Conservation (phyloP, 2,329 filamentous ascomycete species). For the Colletotrichum gigasporum region DNA sequence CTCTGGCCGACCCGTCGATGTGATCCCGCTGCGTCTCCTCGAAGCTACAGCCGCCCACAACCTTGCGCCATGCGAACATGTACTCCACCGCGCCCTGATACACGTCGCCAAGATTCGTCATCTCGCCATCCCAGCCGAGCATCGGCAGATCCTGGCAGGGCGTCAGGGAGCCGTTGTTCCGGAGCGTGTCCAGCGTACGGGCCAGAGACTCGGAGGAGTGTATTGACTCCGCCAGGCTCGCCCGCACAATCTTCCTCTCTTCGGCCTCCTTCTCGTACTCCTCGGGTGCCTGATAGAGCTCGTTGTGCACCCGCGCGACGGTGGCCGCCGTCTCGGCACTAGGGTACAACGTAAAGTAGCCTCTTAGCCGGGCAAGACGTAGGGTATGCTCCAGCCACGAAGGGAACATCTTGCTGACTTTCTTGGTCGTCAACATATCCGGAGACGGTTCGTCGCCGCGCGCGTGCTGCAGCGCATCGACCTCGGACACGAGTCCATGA, state of each 20-base stretch:
- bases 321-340: conserved; percentile 61
- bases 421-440: conserved; percentile 59
- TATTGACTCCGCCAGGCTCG: conserved; percentile 36
- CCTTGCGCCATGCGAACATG: conserved; percentile 65
- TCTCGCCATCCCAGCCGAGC: conserved; percentile 71
- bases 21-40: conserved; percentile 39
- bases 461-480: conserved; percentile 58
- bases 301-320: conserved; percentile 80
- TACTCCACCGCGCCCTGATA: conserved; percentile 60
- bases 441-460: conserved; percentile 43
- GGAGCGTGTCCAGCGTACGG: conserved; percentile 59
- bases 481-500: conserved; percentile 78
- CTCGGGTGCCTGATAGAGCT: conserved; percentile 78
- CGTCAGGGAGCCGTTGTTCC: conserved; percentile 52
- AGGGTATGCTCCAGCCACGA: conserved; percentile 83
- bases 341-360: conserved; percentile 85
- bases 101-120: conserved; percentile 50
- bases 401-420: conserved; percentile 74
- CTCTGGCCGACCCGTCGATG: conserved; percentile 54
- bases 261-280: conserved; percentile 58
- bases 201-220: conserved; percentile 45
- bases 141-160: conserved; percentile 62
- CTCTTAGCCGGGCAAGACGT: conserved; percentile 78
- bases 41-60: conserved; percentile 73
- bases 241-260: conserved; percentile 33